These are phyloP conservation scores for Plasmodium cynomolgi DNA, from an alignment of 169 alveolate species.

Conservation along the genomic window DNA sequence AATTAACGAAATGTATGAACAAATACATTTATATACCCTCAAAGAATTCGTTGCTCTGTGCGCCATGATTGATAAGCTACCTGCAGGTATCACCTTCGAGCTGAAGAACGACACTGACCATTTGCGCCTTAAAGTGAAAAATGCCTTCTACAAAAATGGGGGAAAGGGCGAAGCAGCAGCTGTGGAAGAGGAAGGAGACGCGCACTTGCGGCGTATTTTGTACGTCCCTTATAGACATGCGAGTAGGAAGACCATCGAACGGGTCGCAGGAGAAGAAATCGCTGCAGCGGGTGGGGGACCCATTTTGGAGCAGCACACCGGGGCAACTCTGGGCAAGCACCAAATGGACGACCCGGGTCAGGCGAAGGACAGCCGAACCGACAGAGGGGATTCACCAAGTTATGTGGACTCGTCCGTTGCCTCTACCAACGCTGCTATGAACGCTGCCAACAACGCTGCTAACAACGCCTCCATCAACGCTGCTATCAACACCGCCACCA, in stretches of 20 bases:
- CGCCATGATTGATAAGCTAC: slow-evolving; percentile 19
- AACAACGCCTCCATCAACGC: too few species aligned
- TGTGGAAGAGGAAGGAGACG: neutral
- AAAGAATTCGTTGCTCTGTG: slow-evolving; percentile 37
- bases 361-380: neutral
- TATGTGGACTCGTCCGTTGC: neutral
- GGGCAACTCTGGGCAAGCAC: neutral
- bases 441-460: too few species aligned
- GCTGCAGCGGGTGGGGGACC: neutral
- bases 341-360: neutral
- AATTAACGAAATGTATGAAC: slow-evolving; percentile 53
- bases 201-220: neutral
- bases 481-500: too few species aligned
- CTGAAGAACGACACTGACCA: slow-evolving; percentile 12
- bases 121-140: neutral
- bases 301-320: neutral
- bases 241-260: neutral
- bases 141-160: neutral
- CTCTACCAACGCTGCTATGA: neutral
- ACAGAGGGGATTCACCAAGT: neutral
- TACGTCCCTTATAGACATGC: neutral
- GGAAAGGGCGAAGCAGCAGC: neutral
- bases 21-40: slow-evolving; percentile 35
- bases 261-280: neutral
- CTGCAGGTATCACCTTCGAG: slow-evolving; percentile 33